These are phyloP conservation scores for Catunica adiposa DNA, from an alignment of 2,329 filamentous ascomycete genomes.

Conservation along the genomic window DNA sequence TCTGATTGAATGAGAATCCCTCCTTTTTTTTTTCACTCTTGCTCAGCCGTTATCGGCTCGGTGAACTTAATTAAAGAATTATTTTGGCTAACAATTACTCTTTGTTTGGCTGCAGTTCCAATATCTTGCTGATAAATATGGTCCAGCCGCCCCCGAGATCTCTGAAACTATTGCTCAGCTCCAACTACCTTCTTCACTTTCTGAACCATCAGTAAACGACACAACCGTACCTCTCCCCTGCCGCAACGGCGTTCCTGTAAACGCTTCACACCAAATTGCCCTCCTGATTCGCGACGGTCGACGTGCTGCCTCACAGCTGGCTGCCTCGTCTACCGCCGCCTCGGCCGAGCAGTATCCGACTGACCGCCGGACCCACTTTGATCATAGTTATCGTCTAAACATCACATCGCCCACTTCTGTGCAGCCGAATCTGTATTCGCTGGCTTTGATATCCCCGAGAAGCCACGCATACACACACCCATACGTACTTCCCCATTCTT, in stretches of 20 bases:
- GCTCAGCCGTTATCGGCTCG: background rate
- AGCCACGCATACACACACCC: constrained; percentile 3
- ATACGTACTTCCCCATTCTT: constrained; percentile 1
- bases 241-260: constrained; percentile 24
- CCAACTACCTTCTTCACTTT: constrained; percentile 39
- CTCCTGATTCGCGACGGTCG: constrained; percentile 48
- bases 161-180: constrained; percentile 49
- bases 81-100: constrained; percentile 4
- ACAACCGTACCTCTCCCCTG: constrained; percentile 38
- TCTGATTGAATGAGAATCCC: constrained; percentile 22
- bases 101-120: constrained; percentile 34
- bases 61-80: background rate
- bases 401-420: background rate
- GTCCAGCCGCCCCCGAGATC: constrained; percentile 47
- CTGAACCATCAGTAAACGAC: constrained; percentile 30
- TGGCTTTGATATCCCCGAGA: background rate
- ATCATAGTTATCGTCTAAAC: background rate
- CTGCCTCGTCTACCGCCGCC: constrained; percentile 28
- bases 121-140: constrained; percentile 50
- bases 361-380: constrained; percentile 20
- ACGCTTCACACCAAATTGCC: constrained; percentile 41
- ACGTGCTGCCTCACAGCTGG: constrained; percentile 37
- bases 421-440: background rate
- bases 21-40: constrained; percentile 5
- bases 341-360: constrained; percentile 30